phyloP scores from a whole-genome alignment of 345 rosid genomes.

The Salix exigua region DNA sequence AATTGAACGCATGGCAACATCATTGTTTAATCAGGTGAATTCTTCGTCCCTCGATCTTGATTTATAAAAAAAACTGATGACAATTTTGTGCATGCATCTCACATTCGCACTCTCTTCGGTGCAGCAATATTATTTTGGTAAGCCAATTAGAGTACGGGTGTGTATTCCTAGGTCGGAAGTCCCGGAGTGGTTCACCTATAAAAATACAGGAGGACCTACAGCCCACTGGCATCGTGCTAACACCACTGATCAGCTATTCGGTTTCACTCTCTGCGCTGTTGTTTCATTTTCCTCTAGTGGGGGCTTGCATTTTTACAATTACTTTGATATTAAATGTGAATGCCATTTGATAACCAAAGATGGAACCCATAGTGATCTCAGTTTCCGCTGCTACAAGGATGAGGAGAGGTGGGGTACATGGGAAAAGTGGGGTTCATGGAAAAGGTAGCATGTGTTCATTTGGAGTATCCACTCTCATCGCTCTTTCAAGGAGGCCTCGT shows the following conservation, averaged over 20 bases:
- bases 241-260: too few relatives aligned
- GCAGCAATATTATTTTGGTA: not conserved
- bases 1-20: too few relatives aligned
- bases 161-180: not conserved
- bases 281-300: not conserved
- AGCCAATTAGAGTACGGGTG: not conserved
- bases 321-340: too few relatives aligned
- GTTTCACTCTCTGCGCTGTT: not conserved
- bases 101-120: not conserved
- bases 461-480: too few relatives aligned
- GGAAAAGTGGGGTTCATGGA: too few relatives aligned
- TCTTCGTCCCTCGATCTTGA: not conserved
- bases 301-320: fast-evolving
- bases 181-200: not conserved
- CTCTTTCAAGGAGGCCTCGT: too few relatives aligned
- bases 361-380: too few relatives aligned
- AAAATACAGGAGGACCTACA: not conserved
- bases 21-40: not conserved
- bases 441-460: too few relatives aligned
- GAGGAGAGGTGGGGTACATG: too few relatives aligned
- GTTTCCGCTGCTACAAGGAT: too few relatives aligned
- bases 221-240: too few relatives aligned
- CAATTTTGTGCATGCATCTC: not conserved
- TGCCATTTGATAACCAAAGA: too few relatives aligned
- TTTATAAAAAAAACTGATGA: not conserved